Evolutionary conservation across 345 rosid genomes (phyloP).

Genomic region (Physaria fendleri): DNA sequence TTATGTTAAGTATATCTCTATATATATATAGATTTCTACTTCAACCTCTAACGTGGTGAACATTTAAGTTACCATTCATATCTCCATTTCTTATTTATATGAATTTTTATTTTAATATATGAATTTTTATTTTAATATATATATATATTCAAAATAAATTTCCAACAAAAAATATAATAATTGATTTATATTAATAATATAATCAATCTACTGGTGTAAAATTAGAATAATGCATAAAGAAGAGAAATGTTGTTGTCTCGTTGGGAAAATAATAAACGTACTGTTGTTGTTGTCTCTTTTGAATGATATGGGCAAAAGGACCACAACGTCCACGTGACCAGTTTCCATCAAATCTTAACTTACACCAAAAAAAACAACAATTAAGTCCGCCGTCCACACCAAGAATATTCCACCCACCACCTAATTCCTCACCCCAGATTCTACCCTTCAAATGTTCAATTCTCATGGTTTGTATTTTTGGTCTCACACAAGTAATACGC

Average conservation of each 20-base stretch:
- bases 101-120: too few species aligned
- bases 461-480: not conserved
- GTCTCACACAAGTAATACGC: not conserved
- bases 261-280: too few species aligned
- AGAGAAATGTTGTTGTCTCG: not conserved
- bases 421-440: slow-evolving; percentile 2
- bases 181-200: too few species aligned
- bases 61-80: too few species aligned
- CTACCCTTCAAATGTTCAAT: not conserved
- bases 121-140: too few species aligned
- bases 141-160: too few species aligned
- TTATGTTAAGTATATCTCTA: too few species aligned
- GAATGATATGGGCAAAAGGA: slow-evolving; percentile 4
- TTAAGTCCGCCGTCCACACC: not conserved
- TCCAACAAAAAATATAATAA: too few species aligned
- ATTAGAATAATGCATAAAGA: not conserved
- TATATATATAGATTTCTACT: too few species aligned
- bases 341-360: slow-evolving; percentile 10
- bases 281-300: not conserved
- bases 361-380: not conserved
- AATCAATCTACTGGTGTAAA: too few species aligned
- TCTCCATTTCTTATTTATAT: too few species aligned
- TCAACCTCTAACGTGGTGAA: too few species aligned
- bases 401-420: slow-evolving; percentile 16
- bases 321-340: slow-evolving; percentile 1